phyloP scores from a whole-genome alignment of 73 alveolate genomes.

The Symbiodinium natans region DNA sequence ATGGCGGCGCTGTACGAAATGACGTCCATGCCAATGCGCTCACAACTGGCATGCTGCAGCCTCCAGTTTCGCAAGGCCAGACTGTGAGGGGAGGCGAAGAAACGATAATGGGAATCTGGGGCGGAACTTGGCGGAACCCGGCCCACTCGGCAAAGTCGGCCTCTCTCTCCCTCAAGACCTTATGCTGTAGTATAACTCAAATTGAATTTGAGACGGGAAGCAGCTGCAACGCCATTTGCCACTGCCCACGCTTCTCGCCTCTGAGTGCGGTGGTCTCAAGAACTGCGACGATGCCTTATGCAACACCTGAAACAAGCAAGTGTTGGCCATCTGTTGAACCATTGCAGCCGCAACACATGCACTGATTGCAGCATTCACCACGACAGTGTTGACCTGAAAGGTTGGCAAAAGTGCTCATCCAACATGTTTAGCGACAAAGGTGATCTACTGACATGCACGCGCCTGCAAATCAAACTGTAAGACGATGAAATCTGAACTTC shows the following conservation, averaged over 20 bases:
- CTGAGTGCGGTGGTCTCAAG: neutral
- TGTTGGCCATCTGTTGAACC: too few species aligned
- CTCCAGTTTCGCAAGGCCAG: neutral
- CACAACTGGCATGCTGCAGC: neutral
- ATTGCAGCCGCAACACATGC: slow-evolving; percentile 27
- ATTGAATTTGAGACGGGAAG: neutral
- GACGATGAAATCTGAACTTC: too few species aligned
- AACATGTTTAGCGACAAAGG: too few species aligned
- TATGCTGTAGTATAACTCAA: too few species aligned
- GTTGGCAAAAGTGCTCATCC: too few species aligned
- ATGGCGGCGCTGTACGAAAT: slow-evolving; percentile 64
- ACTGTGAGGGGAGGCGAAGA: too few species aligned
- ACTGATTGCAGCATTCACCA: slow-evolving; percentile 54
- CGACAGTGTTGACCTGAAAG: slow-evolving; percentile 69
- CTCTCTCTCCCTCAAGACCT: too few species aligned
- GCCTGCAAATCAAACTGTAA: too few species aligned
- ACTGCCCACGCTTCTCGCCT: slow-evolving; percentile 78
- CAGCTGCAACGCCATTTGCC: slow-evolving; percentile 72
- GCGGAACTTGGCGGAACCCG: too few species aligned
- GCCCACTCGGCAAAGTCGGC: too few species aligned
- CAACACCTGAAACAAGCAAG: neutral
- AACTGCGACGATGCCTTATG: neutral
- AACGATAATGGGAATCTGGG: too few species aligned
- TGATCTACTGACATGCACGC: too few species aligned
- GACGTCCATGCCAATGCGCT: slow-evolving; percentile 5